These are phyloP conservation scores for Auriscalpium orientale DNA, from an alignment of 768 basidiomycete genomes.

Conservation along the genomic window DNA sequence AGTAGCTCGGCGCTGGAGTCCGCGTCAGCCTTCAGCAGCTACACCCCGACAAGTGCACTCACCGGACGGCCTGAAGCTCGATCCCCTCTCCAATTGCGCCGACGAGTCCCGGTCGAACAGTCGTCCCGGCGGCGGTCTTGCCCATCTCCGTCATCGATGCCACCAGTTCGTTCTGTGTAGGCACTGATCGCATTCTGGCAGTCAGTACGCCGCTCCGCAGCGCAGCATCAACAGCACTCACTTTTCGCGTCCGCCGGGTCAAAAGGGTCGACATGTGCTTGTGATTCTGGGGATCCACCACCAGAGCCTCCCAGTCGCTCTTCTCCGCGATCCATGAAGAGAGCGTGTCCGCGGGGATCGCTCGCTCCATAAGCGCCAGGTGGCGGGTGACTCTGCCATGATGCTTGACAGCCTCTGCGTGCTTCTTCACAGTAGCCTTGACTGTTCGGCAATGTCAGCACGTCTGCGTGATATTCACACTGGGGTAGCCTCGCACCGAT, in stretches of 20 bases:
- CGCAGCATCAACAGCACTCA: background rate
- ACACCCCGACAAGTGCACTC: background rate
- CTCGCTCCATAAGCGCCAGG: too few species aligned
- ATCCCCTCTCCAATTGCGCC: background rate
- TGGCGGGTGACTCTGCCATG: too few species aligned
- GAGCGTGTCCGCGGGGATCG: background rate
- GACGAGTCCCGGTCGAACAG: background rate
- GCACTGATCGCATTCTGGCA: background rate
- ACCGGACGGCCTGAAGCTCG: background rate
- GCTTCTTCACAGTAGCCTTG: too few species aligned
- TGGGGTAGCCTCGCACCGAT: conserved; percentile 9
- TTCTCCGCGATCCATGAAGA: background rate
- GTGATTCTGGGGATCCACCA: background rate
- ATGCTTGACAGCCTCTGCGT: too few species aligned
- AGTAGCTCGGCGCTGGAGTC: too few species aligned
- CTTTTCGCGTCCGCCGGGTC: background rate
- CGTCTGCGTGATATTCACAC: too few species aligned
- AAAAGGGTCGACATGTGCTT: background rate
- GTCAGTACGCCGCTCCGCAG: background rate
- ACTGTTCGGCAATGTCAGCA: too few species aligned
- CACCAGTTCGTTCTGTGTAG: background rate
- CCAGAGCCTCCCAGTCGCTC: background rate
- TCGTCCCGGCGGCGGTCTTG: background rate
- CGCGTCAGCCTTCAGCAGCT: too few species aligned
- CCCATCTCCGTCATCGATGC: background rate